Evolutionary conservation across 1,139 yeast species (phyloP).

Genomic region (Hyphopichia burtonii): DNA sequence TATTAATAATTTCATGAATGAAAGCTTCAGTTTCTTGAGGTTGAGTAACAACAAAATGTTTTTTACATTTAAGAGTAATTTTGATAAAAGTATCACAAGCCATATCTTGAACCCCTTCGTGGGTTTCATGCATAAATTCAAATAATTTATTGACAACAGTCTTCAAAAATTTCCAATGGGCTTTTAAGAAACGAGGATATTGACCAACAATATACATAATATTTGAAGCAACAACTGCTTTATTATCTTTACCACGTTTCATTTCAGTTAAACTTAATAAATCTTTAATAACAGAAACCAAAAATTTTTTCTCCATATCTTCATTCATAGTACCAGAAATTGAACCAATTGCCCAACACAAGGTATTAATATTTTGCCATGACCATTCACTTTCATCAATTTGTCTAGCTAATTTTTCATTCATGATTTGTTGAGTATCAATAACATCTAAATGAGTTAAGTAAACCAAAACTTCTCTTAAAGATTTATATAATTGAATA

Average conservation of each 20-base stretch:
- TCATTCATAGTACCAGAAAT: conserved; percentile 99
- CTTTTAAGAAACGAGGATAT: conserved; percentile 93
- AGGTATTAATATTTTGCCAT: conserved; percentile 94
- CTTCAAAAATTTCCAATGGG: conserved; percentile 96
- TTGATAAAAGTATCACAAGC: conserved; percentile 98
- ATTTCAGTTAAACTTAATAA: conserved; percentile 86
- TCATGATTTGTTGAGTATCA: conserved; percentile 93
- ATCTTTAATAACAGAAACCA: conserved; percentile 91
- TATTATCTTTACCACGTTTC: conserved; percentile 96
- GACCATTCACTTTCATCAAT: conserved; percentile 98
- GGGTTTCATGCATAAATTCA: conserved; percentile 99
- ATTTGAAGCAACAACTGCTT: conserved; percentile 98
- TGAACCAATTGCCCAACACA: conserved; percentile 99
- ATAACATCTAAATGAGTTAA: conserved; percentile 92
- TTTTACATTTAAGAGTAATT: conserved; percentile 90
- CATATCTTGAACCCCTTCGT: conserved; percentile 99
- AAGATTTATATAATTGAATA: conserved; percentile 88
- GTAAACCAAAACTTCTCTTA: conserved; percentile 93
- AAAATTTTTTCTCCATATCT: conserved; percentile 92
- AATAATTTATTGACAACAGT: conserved; percentile 93
- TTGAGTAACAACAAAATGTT: conserved; percentile 89
- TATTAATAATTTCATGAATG: conserved; percentile 82
- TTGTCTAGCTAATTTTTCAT: conserved; percentile 84
- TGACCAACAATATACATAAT: conserved; percentile 99
- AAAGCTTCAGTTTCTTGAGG: conserved; percentile 89